These are phyloP conservation scores for Mimosa pudica DNA, from an alignment of 306 rosid genomes.

Conservation along the genomic window DNA sequence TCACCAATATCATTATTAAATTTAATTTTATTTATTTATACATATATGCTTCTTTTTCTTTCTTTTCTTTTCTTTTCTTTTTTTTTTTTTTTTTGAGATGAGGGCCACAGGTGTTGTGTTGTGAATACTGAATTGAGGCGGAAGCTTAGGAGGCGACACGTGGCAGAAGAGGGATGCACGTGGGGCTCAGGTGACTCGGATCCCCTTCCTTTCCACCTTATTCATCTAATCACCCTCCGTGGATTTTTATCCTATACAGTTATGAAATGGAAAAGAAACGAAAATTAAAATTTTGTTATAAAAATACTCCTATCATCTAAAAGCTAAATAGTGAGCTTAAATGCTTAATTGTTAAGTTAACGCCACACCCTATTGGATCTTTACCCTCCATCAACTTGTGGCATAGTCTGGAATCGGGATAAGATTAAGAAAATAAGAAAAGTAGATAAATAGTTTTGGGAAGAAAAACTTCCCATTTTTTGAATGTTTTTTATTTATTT, in stretches of 20 bases:
- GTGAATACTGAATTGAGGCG: not conserved
- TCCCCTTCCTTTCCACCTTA: not conserved
- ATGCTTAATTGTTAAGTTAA: not conserved
- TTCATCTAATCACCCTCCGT: not conserved
- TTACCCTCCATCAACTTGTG: not conserved
- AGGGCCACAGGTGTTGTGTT: slow-evolving; percentile 18
- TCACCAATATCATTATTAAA: too few species aligned
- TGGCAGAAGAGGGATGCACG: slow-evolving; percentile 8
- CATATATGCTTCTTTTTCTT: too few species aligned
- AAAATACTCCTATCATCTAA: not conserved
- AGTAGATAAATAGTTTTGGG: accelerated
- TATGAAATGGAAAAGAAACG: not conserved
- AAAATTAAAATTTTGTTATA: not conserved
- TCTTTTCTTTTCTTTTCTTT: not conserved
- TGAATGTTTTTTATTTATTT: not conserved
- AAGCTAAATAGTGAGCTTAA: not conserved
- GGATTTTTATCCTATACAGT: not conserved
- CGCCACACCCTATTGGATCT: not conserved
- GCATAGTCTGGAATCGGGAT: not conserved
- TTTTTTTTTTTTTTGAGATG: not conserved
- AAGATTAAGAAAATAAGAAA: not conserved
- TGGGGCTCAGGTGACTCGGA: slow-evolving; percentile 11
- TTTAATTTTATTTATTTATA: too few species aligned
- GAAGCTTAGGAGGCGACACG: not conserved
- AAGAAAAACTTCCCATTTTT: not conserved